Evolutionary conservation across 345 rosid genomes (phyloP).

Genomic region (Erucastrum elatum): DNA sequence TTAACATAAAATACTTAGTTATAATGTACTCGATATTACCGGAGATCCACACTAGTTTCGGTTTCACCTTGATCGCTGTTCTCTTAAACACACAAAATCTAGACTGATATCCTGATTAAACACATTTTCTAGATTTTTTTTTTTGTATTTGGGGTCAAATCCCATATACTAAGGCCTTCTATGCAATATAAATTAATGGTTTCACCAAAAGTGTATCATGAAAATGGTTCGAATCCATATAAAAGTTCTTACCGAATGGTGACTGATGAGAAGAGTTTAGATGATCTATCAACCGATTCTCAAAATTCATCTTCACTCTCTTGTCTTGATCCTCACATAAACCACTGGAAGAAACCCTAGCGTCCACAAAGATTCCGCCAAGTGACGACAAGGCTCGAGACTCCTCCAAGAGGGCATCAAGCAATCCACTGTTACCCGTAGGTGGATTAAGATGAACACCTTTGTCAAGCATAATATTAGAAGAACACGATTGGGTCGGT

Average conservation of each 20-base stretch:
- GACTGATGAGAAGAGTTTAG: constrained; percentile 45
- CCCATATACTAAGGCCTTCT: not conserved
- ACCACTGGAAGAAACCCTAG: constrained; percentile 15
- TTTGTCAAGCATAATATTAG: constrained; percentile 17
- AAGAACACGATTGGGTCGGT: constrained; percentile 26
- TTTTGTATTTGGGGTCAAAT: not conserved
- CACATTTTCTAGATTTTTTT: not conserved
- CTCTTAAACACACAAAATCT: too few relatives aligned
- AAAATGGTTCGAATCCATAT: not conserved
- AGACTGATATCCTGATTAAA: not conserved
- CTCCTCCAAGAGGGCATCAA: constrained; percentile 62
- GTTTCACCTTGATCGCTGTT: not conserved
- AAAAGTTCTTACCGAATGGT: constrained; percentile 48
- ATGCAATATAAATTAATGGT: not conserved
- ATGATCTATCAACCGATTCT: constrained; percentile 39
- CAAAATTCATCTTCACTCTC: constrained; percentile 20
- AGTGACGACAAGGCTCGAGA: constrained; percentile 45
- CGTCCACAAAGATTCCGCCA: constrained; percentile 24
- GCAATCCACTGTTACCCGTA: constrained; percentile 47
- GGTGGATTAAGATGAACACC: constrained; percentile 11
- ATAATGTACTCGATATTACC: constrained; percentile 2
- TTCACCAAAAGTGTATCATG: not conserved
- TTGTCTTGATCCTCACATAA: constrained; percentile 15
- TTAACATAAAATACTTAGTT: not conserved
- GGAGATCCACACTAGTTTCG: not conserved